These are phyloP conservation scores for Ceratobasidium sp. DNA, from an alignment of 1,284 basidiomycete species.

Conservation along the genomic window DNA sequence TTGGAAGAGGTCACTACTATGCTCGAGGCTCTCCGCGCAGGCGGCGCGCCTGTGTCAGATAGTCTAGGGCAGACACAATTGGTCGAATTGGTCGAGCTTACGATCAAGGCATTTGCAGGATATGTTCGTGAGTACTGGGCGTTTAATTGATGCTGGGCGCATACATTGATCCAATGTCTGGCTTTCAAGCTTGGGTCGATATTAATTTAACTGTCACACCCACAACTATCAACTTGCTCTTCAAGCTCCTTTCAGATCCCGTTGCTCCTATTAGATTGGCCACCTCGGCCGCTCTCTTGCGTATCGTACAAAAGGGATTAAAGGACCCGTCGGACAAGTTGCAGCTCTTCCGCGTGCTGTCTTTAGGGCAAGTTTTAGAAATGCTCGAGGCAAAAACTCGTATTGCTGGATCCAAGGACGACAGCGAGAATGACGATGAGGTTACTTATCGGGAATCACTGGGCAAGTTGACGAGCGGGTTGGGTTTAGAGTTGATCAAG, in stretches of 20 bases:
- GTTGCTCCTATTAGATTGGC: slow-evolving; percentile 83
- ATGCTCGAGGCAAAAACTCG: slow-evolving; percentile 81
- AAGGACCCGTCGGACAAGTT: slow-evolving; percentile 93
- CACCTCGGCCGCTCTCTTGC: slow-evolving; percentile 78
- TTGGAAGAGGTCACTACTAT: slow-evolving; percentile 61
- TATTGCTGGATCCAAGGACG: slow-evolving; percentile 66
- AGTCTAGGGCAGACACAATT: slow-evolving; percentile 62
- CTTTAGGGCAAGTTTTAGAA: slow-evolving; percentile 79
- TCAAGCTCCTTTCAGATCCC: slow-evolving; percentile 81
- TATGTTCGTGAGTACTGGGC: slow-evolving; percentile 84
- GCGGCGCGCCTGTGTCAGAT: slow-evolving; percentile 51
- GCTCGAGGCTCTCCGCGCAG: slow-evolving; percentile 62
- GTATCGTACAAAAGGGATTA: slow-evolving; percentile 90
- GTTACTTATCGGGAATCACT: slow-evolving; percentile 89
- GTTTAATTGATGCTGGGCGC: slow-evolving; percentile 5
- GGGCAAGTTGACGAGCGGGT: slow-evolving; percentile 82
- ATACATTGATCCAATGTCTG: slow-evolving; percentile 18
- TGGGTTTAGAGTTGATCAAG: slow-evolving; percentile 86
- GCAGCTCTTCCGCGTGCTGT: slow-evolving; percentile 87
- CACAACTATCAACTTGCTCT: slow-evolving; percentile 84
- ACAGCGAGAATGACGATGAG: slow-evolving; percentile 66
- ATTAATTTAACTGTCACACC: slow-evolving; percentile 95
- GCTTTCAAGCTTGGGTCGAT: slow-evolving; percentile 88
- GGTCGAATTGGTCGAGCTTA: slow-evolving; percentile 85
- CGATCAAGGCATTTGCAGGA: slow-evolving; percentile 87